Conservation (phyloP, 768 basidiomycete species). For the Phaeotremella fagi region DNA sequence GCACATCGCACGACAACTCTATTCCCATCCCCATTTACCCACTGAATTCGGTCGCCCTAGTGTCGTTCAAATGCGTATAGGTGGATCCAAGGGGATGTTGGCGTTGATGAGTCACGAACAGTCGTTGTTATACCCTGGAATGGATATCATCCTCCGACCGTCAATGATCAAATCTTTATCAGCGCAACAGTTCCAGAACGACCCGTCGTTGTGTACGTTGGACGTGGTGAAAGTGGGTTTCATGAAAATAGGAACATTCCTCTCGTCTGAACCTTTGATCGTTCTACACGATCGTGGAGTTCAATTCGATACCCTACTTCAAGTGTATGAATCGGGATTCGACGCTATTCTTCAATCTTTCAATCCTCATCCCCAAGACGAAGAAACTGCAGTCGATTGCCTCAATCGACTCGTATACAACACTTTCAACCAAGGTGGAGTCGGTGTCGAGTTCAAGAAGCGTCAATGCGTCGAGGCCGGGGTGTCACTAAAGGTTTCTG, state of each 20-base stretch:
- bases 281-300: constrained; percentile 20
- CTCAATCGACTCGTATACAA: constrained; percentile 8
- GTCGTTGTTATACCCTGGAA: constrained; percentile 13
- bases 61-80: constrained; percentile 34
- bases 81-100: constrained; percentile 37
- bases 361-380: constrained; percentile 2
- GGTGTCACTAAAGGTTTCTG: constrained; percentile 18
- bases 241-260: constrained; percentile 19
- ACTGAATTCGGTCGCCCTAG: constrained; percentile 15
- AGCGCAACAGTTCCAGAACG: constrained; percentile 2
- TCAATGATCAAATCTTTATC: constrained; percentile 36
- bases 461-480: constrained; percentile 12
- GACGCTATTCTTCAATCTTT: constrained; percentile 18
- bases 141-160: constrained; percentile 27
- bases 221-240: constrained; percentile 24
- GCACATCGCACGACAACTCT: constrained; percentile 19
- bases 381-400: constrained; percentile 15
- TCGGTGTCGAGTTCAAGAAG: constrained; percentile 27
- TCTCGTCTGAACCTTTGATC: constrained; percentile 32
- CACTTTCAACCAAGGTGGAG: constrained; percentile 25
- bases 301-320: constrained; percentile 11
- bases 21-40: neutral
- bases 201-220: constrained; percentile 20
- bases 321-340: constrained; percentile 12
- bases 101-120: constrained; percentile 26